These are phyloP conservation scores for Boletus rubropictus DNA, from an alignment of 768 basidiomycete genomes.

Conservation along the genomic window DNA sequence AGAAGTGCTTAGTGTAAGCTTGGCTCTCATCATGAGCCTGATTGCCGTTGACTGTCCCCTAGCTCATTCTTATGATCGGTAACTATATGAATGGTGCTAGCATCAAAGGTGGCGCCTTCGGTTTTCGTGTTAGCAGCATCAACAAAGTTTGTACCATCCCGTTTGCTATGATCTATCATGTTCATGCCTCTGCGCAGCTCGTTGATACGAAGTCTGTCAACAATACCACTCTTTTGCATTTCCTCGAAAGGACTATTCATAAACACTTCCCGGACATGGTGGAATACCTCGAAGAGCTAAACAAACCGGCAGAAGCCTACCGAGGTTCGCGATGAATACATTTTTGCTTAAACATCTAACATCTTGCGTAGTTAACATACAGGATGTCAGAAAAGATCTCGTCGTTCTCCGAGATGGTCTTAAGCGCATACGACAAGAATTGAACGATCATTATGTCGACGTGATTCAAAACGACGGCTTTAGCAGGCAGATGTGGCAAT, in stretches of 20 bases:
- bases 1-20: constrained; percentile 70
- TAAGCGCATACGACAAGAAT: constrained; percentile 73
- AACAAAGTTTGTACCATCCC: constrained; percentile 62
- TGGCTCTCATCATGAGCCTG: constrained; percentile 17
- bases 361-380: constrained; percentile 65
- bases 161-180: not conserved
- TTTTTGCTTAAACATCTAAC: constrained; percentile 2
- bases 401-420: constrained; percentile 69
- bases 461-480: constrained; percentile 69
- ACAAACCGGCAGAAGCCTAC: constrained; percentile 87
- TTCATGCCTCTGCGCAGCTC: constrained; percentile 45
- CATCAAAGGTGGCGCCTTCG: constrained; percentile 93
- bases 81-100: constrained; percentile 99
- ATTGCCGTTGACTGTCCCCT: constrained; percentile 1
- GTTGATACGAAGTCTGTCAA: constrained; percentile 97
- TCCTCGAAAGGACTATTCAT: constrained; percentile 81
- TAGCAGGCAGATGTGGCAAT: constrained; percentile 88
- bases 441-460: constrained; percentile 74
- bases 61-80: constrained; percentile 91
- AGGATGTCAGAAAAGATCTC: constrained; percentile 76
- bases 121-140: constrained; percentile 95
- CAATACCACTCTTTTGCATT: constrained; percentile 91
- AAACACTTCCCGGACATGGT: constrained; percentile 87
- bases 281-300: constrained; percentile 81
- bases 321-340: constrained; percentile 52